Base-by-base conservation (phyloP, 106 monocot genomes). In the Phalaenopsis aphrodite region DNA sequence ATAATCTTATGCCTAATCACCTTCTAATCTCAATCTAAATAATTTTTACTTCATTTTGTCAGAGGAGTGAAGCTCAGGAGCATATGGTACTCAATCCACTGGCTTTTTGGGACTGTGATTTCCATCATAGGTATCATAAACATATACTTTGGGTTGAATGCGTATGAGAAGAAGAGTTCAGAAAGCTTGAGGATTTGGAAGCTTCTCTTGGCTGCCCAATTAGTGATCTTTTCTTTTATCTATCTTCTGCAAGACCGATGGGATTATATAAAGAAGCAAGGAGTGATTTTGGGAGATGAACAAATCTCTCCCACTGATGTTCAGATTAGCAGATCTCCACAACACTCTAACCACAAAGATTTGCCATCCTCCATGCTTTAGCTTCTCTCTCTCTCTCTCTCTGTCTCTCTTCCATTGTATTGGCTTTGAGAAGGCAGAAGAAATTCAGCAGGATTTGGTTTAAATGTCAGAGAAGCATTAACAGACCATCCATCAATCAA, bases 211-310 rank as follows among this genome's bases (percentile, higher is more conserved):
- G 90, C 95, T 4, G 52, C 58, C 3, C 85, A 95, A 82, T 77
- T 95, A 11, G 77, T 79, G 3, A 21, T 86, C 43, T 52, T 95
- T 23, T 90, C 81, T 7, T 86, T 90, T 72, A 16, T 90, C 57
- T 90, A 92, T 82, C 78, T 92, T 3, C 58, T 92, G 8, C 90
- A 92, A 78, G 92, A 87, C 72, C 83, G 87, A 84, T 95, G 90
- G 90, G 83, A 80, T 58, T 84, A 89, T 79, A 85, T 92, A 49
- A 57, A 82, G 83, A 87, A 86, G 83, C 92, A 95, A 55, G 87
- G 88, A 78, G 87, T 81, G 43, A 81, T 77, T 42, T 57, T 84
- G 36, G 79, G 84, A 16, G 82, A 84, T 10, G 93, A 90, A 64
- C 87, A 87, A 46, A 87, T 88, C 41, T 77, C 72, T 24, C 89